These are phyloP conservation scores for Blastomyces parvus DNA, from an alignment of 2,329 filamentous ascomycete genomes.

Conservation along the genomic window DNA sequence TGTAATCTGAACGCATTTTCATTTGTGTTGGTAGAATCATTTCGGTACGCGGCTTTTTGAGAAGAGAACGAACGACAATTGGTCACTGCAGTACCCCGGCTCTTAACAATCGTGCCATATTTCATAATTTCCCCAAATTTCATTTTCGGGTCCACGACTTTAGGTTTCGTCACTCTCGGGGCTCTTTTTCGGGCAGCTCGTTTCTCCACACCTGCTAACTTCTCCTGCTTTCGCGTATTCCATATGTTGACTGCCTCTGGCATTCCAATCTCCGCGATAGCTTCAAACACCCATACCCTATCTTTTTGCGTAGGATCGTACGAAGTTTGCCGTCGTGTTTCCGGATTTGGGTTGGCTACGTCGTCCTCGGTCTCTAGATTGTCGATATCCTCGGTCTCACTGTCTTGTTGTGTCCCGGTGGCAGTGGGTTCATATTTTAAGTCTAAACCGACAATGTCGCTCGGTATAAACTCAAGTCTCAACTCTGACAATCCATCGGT, in stretches of 20 bases:
- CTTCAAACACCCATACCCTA: conserved; percentile 59
- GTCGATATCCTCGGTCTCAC: conserved; percentile 19
- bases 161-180: conserved; percentile 29
- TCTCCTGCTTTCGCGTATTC: conserved; percentile 39
- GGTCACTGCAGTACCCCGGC: conserved; percentile 9
- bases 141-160: conserved; percentile 31
- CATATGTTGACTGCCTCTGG: conserved; percentile 58
- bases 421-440: conserved; percentile 51
- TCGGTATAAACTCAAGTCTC: conserved; percentile 66
- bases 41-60: not conserved
- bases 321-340: conserved; percentile 21
- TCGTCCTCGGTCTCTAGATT: conserved; percentile 22
- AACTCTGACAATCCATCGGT: conserved; percentile 70
- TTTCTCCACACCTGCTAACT: conserved; percentile 22
- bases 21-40: not conserved
- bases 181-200: conserved; percentile 24
- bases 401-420: conserved; percentile 18
- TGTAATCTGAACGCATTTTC: not conserved
- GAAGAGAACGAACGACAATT: not conserved
- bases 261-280: conserved; percentile 54
- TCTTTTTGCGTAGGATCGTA: conserved; percentile 58
- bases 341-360: conserved; percentile 25
- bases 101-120: conserved; percentile 33
- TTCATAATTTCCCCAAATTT: conserved; percentile 33
- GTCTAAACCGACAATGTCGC: conserved; percentile 67